Evolutionary conservation across 495 filamentous ascomycete species (phyloP).

Genomic region (Annulohypoxylon bovei): DNA sequence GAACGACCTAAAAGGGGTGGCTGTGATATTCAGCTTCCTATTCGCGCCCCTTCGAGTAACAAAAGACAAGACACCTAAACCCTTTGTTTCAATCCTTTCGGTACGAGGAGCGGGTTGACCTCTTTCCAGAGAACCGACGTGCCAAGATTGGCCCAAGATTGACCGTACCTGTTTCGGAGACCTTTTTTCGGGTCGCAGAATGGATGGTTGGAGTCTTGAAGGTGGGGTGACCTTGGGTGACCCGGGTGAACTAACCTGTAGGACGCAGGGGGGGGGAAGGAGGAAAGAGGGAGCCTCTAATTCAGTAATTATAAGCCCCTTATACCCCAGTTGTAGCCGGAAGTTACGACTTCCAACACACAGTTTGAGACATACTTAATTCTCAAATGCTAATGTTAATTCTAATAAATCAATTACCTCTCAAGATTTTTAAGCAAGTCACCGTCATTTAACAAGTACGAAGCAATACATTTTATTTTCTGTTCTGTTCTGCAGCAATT

Average conservation of each 20-base stretch:
- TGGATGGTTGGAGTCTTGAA: not conserved
- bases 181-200: slow-evolving; percentile 15
- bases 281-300: not conserved
- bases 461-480: slow-evolving; percentile 24
- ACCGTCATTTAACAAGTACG: not conserved
- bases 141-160: slow-evolving; percentile 20
- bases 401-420: too few relatives aligned
- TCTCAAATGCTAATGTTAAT: too few relatives aligned
- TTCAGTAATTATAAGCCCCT: slow-evolving; percentile 1
- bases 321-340: too few relatives aligned
- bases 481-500: slow-evolving; percentile 26
- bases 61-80: slow-evolving; percentile 3
- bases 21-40: not conserved
- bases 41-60: slow-evolving; percentile 11
- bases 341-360: too few relatives aligned
- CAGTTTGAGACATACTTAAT: too few relatives aligned
- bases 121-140: slow-evolving; percentile 17
- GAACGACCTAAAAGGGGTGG: not conserved
- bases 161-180: slow-evolving; percentile 28
- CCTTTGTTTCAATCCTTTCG: slow-evolving; percentile 32
- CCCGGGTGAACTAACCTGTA: not conserved
- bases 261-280: not conserved
- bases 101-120: slow-evolving; percentile 3
- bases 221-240: slow-evolving; percentile 29
- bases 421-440: not conserved